phyloP scores from a whole-genome alignment of 2,329 filamentous ascomycete species.

The Helicocarpus griseus region DNA sequence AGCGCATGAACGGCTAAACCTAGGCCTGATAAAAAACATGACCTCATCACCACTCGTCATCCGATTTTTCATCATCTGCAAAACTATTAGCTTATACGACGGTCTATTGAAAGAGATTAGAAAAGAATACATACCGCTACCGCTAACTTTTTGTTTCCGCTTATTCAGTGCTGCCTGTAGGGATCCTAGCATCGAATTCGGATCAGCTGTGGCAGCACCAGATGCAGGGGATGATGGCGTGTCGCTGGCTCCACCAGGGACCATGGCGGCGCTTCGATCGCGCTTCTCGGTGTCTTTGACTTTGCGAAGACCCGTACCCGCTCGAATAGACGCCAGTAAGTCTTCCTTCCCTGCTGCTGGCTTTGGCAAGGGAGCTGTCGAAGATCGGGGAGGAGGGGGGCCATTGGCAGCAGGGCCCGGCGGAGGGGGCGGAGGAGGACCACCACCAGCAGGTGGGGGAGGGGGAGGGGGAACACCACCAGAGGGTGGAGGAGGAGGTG shows the following conservation, averaged over 20 bases:
- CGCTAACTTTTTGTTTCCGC: conserved; percentile 87
- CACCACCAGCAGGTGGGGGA: conserved; percentile 33
- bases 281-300: conserved; percentile 38
- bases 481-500: conserved; percentile 23
- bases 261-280: conserved; percentile 36
- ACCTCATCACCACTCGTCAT: conserved; percentile 36
- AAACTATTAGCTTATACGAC: conserved; percentile 16
- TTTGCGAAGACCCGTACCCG: conserved; percentile 42
- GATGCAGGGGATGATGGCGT: conserved; percentile 47
- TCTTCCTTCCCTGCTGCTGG: conserved; percentile 31
- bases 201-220: conserved; percentile 41
- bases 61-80: conserved; percentile 38
- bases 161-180: conserved; percentile 67
- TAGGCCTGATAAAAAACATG: neutral
- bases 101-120: neutral
- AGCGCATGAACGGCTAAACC: neutral
- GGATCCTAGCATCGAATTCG: conserved; percentile 66
- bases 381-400: conserved; percentile 32
- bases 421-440: conserved; percentile 34
- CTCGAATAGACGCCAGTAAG: conserved; percentile 39
- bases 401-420: conserved; percentile 35
- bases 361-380: conserved; percentile 36
- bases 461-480: conserved; percentile 23
- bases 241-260: conserved; percentile 46
- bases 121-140: conserved; percentile 65